phyloP scores from a whole-genome alignment of 805 yeast genomes.

The Saturnispora hagleri region DNA sequence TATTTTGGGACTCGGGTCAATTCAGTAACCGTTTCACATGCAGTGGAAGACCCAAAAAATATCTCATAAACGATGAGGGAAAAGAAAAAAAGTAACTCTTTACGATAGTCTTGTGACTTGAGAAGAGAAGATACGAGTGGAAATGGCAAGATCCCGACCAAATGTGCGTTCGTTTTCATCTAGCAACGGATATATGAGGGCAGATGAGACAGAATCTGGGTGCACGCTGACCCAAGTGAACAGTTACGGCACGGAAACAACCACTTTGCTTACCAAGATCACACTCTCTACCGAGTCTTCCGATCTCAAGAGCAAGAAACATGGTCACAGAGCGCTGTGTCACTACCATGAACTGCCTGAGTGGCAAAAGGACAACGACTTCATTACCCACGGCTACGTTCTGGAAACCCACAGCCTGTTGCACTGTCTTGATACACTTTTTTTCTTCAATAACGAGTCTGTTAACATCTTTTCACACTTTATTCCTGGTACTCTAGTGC shows the following conservation, averaged over 20 bases:
- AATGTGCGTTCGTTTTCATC: neutral
- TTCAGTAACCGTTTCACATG: neutral
- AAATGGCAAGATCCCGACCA: constrained; percentile 1
- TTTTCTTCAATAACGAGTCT: constrained; percentile 43
- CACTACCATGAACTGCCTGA: constrained; percentile 37
- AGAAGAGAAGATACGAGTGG: neutral
- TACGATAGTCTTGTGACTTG: neutral
- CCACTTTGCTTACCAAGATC: neutral
- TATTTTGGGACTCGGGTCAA: neutral
- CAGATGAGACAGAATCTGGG: neutral
- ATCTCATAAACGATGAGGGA: neutral
- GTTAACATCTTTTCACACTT: constrained; percentile 45
- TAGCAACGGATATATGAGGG: neutral
- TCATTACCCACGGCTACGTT: constrained; percentile 42
- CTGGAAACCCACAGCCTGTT: constrained; percentile 34
- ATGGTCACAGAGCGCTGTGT: constrained; percentile 13
- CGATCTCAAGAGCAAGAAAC: neutral
- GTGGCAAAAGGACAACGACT: constrained; percentile 53
- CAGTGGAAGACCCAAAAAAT: neutral
- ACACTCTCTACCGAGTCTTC: neutral
- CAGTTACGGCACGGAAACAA: constrained; percentile 3
- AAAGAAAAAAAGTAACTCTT: neutral
- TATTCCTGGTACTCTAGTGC: constrained; percentile 33
- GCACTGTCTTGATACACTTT: constrained; percentile 33
- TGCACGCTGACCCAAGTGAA: constrained; percentile 2